These are phyloP conservation scores for Trichodelitschia bisporula DNA, from an alignment of 495 filamentous ascomycete genomes.

Conservation along the genomic window DNA sequence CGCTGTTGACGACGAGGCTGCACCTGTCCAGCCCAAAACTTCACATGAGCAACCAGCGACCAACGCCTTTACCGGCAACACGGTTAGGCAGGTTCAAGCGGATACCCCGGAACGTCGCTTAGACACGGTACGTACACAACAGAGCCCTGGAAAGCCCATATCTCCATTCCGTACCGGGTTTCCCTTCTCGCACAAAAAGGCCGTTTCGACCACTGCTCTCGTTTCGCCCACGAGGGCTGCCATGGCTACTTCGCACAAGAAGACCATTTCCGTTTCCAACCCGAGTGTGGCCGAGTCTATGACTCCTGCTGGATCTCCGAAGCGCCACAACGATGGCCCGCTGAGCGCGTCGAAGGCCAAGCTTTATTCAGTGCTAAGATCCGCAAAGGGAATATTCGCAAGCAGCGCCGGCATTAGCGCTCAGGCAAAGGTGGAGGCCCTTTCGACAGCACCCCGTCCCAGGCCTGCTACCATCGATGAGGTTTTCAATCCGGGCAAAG, in stretches of 20 bases:
- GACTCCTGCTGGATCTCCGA: conserved; percentile 48
- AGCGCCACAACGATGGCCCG: conserved; percentile 45
- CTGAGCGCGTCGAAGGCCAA: conserved; percentile 73
- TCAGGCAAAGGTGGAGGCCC: conserved; percentile 39
- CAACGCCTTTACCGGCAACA: too few relatives aligned
- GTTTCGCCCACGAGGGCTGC: conserved; percentile 15
- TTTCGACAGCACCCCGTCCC: conserved; percentile 16
- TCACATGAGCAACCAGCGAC: too few relatives aligned
- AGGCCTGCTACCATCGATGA: conserved; percentile 9
- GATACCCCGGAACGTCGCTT: not conserved
- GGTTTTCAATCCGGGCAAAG: conserved; percentile 8
- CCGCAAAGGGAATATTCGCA: conserved; percentile 59
- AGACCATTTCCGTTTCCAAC: conserved; percentile 38
- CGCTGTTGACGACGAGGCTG: too few relatives aligned
- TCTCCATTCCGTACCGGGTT: conserved; percentile 1
- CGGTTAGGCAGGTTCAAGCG: too few relatives aligned
- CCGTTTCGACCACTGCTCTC: conserved; percentile 27
- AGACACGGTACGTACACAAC: not conserved
- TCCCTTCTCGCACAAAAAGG: conserved; percentile 23
- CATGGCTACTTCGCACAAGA: conserved; percentile 24
- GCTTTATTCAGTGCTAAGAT: conserved; percentile 66
- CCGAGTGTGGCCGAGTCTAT: conserved; percentile 24
- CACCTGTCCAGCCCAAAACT: too few relatives aligned
- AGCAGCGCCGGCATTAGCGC: conserved; percentile 58
- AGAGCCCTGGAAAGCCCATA: not conserved